These are phyloP conservation scores for Phycomyces blakesleeanus DNA, from an alignment of 192 early-diverging fungal genomes.

Conservation along the genomic window DNA sequence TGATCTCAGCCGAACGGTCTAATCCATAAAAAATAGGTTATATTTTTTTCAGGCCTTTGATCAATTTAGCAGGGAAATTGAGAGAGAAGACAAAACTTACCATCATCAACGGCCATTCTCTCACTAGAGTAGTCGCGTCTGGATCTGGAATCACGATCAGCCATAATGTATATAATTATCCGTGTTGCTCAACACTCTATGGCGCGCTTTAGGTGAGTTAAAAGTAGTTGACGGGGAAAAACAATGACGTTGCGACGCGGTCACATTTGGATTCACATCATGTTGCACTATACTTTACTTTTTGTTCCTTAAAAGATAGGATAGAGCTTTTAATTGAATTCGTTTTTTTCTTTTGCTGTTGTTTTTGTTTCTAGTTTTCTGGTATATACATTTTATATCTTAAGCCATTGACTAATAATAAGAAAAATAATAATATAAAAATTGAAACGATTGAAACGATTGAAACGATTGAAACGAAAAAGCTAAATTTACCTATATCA, in stretches of 20 bases:
- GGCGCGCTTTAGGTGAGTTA: not conserved
- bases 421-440: no score
- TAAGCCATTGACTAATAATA: no score
- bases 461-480: no score
- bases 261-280: not conserved
- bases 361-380: no score
- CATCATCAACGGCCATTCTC: slow-evolving; percentile 26
- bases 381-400: no score
- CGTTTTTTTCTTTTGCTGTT: no score
- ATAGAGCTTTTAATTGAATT: no score
- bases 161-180: not conserved
- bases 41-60: not conserved
- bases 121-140: slow-evolving; percentile 10
- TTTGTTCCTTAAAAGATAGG: not conserved
- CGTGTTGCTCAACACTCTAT: not conserved
- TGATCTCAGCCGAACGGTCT: slow-evolving; percentile 6
- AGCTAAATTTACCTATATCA: no score
- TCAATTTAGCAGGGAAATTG: not conserved
- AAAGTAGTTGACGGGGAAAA: not conserved
- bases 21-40: not conserved
- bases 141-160: slow-evolving; percentile 3
- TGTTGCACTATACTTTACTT: not conserved
- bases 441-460: no score
- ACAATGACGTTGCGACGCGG: not conserved
- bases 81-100: slow-evolving; percentile 1